Evolutionary conservation across 106 monocot genomes (phyloP).

Genomic region (Narthecium ossifragum): DNA sequence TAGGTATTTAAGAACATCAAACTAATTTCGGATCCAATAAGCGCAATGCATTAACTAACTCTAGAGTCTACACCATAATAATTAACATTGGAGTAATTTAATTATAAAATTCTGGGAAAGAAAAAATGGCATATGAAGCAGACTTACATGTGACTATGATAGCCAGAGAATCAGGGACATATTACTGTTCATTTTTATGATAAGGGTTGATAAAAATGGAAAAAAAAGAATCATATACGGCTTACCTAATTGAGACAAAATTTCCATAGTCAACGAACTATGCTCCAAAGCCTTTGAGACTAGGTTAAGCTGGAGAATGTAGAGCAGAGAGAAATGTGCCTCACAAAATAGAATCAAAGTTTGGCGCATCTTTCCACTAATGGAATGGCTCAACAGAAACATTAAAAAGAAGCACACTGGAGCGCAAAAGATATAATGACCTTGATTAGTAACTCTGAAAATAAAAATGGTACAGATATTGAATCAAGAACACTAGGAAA

Average conservation of each 20-base stretch:
- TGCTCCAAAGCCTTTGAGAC: conserved; percentile 59
- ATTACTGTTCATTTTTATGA: neutral
- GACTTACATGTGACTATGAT: neutral
- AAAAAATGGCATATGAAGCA: neutral
- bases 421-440: conserved; percentile 7
- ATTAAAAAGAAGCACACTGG: conserved; percentile 83
- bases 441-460: conserved; percentile 1
- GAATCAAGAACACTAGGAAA: neutral
- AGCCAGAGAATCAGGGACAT: neutral
- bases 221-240: no score
- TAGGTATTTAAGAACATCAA: no score
- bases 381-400: conserved; percentile 76
- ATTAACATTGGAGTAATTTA: no score
- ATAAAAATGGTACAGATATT: neutral
- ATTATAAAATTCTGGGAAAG: no score
- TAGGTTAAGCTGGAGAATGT: conserved; percentile 80
- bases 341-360: conserved; percentile 78
- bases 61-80: no score
- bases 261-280: conserved; percentile 36
- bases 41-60: no score
- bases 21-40: no score
- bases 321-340: conserved; percentile 73
- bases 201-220: neutral
- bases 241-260: conserved; percentile 77
- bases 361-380: conserved; percentile 63